Evolutionary conservation across 441 rosid species (phyloP).

Genomic region (Flueggea neowawraea): DNA sequence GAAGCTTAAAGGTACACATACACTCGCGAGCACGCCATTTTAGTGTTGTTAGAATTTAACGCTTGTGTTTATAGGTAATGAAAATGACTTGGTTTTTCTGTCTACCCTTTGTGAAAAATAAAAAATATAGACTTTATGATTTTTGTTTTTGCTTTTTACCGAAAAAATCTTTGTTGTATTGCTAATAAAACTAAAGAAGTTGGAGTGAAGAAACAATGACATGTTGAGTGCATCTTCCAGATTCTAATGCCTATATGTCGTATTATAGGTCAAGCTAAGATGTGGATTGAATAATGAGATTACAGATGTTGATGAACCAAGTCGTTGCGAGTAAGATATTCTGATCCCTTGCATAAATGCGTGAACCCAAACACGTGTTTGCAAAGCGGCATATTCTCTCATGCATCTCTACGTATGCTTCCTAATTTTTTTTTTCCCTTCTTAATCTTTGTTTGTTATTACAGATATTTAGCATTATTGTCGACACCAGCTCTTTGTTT

Average conservation of each 20-base stretch:
- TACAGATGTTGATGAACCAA: slow-evolving; percentile 90
- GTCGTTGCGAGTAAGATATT: slow-evolving; percentile 91
- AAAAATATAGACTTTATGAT: too few species aligned
- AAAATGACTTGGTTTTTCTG: too few species aligned
- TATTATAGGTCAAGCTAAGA: slow-evolving; percentile 65
- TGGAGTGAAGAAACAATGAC: neutral
- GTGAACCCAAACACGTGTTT: too few species aligned
- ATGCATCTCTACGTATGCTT: too few species aligned
- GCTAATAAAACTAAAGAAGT: too few species aligned
- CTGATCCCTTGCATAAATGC: too few species aligned
- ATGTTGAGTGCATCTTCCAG: neutral
- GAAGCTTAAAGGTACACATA: slow-evolving; percentile 73
- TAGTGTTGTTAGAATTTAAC: neutral
- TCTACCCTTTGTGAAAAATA: too few species aligned
- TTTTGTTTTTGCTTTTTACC: too few species aligned
- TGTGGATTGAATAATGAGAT: slow-evolving; percentile 85
- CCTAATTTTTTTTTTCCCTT: too few species aligned
- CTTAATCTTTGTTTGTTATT: neutral
- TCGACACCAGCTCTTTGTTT: slow-evolving; percentile 79
- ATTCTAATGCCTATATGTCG: neutral
- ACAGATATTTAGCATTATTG: slow-evolving; percentile 70
- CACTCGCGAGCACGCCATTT: neutral
- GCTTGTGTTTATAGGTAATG: too few species aligned
- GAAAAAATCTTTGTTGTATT: too few species aligned
- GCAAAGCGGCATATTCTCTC: too few species aligned